phyloP scores from a whole-genome alignment of 2,329 filamentous ascomycete genomes.

The Colletotrichum shisoi region DNA sequence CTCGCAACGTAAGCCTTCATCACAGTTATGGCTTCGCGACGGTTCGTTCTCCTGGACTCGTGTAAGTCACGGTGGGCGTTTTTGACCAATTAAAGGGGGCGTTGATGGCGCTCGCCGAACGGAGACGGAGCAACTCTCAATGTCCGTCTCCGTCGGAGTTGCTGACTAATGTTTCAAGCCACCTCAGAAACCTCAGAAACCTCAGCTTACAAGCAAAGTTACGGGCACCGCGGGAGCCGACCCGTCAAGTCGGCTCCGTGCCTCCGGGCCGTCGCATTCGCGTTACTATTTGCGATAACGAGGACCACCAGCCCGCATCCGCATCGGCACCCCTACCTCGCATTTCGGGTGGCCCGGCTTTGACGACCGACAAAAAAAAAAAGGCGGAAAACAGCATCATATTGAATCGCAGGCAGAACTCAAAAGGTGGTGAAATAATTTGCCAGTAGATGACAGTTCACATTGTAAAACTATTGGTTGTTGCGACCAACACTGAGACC shows the following conservation, averaged over 20 bases:
- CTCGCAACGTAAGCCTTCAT: slow-evolving; percentile 30
- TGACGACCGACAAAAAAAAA: not conserved
- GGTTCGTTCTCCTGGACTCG: slow-evolving; percentile 23
- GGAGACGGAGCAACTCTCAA: slow-evolving; percentile 15
- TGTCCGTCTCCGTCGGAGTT: slow-evolving; percentile 36
- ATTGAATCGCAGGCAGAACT: not conserved
- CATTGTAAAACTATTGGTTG: slow-evolving; percentile 34
- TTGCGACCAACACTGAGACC: slow-evolving; percentile 38
- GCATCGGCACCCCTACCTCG: not conserved
- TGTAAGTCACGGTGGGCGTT: slow-evolving; percentile 33
- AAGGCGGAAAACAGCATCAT: slow-evolving; percentile 2
- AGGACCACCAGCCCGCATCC: not conserved
- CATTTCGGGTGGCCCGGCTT: slow-evolving; percentile 1
- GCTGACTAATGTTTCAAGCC: not conserved
- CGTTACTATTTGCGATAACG: slow-evolving; percentile 17
- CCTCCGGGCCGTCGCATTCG: slow-evolving; percentile 6
- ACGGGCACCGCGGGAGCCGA: slow-evolving; percentile 3
- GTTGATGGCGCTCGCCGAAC: slow-evolving; percentile 1
- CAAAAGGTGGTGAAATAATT: slow-evolving; percentile 4
- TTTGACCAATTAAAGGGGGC: slow-evolving; percentile 19
- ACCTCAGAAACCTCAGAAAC: not conserved
- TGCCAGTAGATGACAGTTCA: slow-evolving; percentile 26
- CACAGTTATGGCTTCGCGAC: slow-evolving; percentile 17
- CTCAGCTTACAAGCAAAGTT: not conserved
- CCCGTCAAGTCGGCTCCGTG: not conserved